A percentile compares a stretch with the other conserved stretches of the same genome.
Conservation (phyloP, 257 asterid species). For the Rauvolfia tetraphylla region DNA sequence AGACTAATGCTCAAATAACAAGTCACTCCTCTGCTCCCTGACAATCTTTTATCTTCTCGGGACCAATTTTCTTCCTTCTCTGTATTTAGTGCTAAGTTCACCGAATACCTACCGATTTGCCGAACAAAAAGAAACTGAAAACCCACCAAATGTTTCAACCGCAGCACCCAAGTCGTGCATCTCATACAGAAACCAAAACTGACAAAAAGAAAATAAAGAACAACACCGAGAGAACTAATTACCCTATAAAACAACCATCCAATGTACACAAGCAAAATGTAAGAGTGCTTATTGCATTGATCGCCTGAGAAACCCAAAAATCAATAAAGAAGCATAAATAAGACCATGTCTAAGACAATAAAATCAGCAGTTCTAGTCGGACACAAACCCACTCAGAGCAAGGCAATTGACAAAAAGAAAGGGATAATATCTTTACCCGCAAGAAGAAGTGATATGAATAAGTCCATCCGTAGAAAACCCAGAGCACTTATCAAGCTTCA, state of each 20-base stretch:
- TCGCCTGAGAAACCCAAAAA: background rate
- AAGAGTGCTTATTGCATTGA: background rate
- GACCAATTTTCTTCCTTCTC: background rate
- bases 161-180: no score
- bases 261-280: background rate
- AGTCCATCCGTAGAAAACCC: constrained; percentile 81
- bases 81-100: background rate
- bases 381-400: background rate
- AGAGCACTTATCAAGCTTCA: constrained; percentile 80
- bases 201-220: background rate
- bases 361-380: background rate
- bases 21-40: background rate
- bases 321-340: background rate
- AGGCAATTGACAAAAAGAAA: background rate
- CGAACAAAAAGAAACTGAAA: background rate
- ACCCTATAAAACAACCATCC: background rate
- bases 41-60: background rate
- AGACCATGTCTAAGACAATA: background rate
- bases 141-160: background rate
- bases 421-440: constrained; percentile 44
- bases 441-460: constrained; percentile 40
- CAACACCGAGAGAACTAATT: background rate
- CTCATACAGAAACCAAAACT: background rate
- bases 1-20: background rate
- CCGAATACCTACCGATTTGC: background rate